Evolutionary conservation across 371 early-diverging fungal genomes (phyloP), one percentile per base, ranked within the genome.

Genomic region (Syncephalastrum racemosum): DNA sequence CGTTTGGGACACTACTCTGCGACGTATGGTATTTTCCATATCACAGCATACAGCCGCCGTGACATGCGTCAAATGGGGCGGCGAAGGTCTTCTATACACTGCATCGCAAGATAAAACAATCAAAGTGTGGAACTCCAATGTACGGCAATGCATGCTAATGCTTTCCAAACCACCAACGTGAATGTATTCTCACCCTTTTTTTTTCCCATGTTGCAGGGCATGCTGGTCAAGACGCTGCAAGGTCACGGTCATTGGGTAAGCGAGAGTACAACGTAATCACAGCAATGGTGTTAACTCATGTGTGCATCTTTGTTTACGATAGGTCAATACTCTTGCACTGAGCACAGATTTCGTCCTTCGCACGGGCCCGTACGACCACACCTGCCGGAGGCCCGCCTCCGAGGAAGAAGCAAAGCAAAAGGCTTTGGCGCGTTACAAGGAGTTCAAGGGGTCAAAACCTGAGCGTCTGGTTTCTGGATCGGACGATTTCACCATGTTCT

Each of bases 401-500:
- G 77, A 82, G 53, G 86, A 83, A 46, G 93, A 90, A 66, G 81
- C 80, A 81, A 83, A 87, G 58, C 74, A 66, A 40, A 81, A 82
- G 16, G 97, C 96, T 2, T 69, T 86, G 14, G 77, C 83, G 57
- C 81, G 96, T 57, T 97, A 94, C 75, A 77, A 87, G n/a, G 77
- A 77, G 36, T 83, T 82, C 16, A 87, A 83, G 48, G 89, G 85
- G 13, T 66, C 79, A 31, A 80, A 82, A 25, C 77, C 87, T 4
- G 98, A 95, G 68, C 77, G 94, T 19, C 68, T 98, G 16, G 93
- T 94, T 5, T 92, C 95, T 5, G 92, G 95, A 19, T 95, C 96
- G 16, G 98, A 98, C 68, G 98, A 98, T 72, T 96, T 94, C 62
- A 98, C 98, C 56, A 86, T 98, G 87, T 94, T 90, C 62, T 76